Evolutionary conservation across 1,139 yeast genomes (phyloP), one percentile per base, ranked within the genome.

Genomic region (Zygoascus sp.): DNA sequence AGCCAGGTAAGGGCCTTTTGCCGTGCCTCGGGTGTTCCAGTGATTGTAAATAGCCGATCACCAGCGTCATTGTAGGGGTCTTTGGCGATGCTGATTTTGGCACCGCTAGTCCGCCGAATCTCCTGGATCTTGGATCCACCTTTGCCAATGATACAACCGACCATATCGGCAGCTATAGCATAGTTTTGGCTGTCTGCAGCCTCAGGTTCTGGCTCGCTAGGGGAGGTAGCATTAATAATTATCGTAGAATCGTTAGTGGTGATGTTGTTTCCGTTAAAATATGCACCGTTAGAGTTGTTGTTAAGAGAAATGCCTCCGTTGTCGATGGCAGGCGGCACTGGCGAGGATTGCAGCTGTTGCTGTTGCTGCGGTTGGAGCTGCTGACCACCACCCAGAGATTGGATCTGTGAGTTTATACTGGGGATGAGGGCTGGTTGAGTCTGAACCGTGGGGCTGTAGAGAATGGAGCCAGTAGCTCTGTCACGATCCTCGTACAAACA

Each of bases 81-180:
- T 54, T 83, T 80, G 44, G 88, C 83, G 54, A 89, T 87, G 9
- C 83, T 80, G 62, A 89, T 88, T 45, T 80, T 77, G 25, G 96
- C 92, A 34, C 92, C 92, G 48, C 90, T 79, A 39, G 76, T 77
- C 58, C 84, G 80, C 57, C 96, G 77, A 47, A 89, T 85, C 48
- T 90, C 95, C 63, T 86, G 94, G 58, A 89, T 87, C 67, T 95
- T 77, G 40, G 86, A 72, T 40, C 96, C 96, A 56, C 83, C 82
- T 59, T 83, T 83, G 56, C 97, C 97, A 60, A 89, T 87, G 50
- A 89, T 74, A 44, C 96, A 94, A 42, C 97, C 97, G 44, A 89
- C 96, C 71, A 83, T 81, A 51, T 82, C 89, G 56, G 88, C 83
- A 17, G 77, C 69, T 30, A 82, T 71, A 19, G 30, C 37, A 23